Conservation (phyloP, 176 grass and related monocot genomes). For the Oryza officinalis region DNA sequence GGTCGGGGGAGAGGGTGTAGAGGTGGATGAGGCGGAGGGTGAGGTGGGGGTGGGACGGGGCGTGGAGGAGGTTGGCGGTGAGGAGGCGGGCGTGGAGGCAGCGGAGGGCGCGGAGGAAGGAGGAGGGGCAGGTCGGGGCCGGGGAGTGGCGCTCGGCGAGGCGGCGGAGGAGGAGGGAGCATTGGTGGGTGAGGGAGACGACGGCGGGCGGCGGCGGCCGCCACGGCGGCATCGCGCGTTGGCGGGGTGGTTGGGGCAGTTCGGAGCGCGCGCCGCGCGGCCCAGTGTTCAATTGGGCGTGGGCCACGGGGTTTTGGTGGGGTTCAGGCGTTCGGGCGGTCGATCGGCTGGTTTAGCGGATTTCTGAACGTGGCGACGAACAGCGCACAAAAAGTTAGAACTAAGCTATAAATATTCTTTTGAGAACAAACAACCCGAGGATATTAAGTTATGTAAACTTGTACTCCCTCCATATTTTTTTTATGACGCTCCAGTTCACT, state of each 20-base stretch:
- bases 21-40: constrained; percentile 88
- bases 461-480: too few species aligned
- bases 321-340: background rate
- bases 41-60: constrained; percentile 60
- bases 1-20: constrained; percentile 69
- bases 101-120: constrained; percentile 60
- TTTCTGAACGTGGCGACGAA: background rate
- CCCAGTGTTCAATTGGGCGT: constrained; percentile 25
- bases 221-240: background rate
- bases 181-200: background rate
- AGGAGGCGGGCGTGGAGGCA: constrained; percentile 73
- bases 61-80: constrained; percentile 61
- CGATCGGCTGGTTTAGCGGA: too few species aligned
- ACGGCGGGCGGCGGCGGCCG: constrained; percentile 7
- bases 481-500: too few species aligned
- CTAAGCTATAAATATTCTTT: too few species aligned
- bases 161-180: constrained; percentile 45
- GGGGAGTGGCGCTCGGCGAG: constrained; percentile 43
- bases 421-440: too few species aligned
- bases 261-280: constrained; percentile 11
- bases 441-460: too few species aligned
- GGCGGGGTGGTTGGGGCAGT: background rate
- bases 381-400: too few species aligned
- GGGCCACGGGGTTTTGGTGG: background rate
- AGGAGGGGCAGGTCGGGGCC: constrained; percentile 16